Base-by-base conservation (phyloP, 805 yeast genomes). In the Ogataea parapolymorpha region DNA sequence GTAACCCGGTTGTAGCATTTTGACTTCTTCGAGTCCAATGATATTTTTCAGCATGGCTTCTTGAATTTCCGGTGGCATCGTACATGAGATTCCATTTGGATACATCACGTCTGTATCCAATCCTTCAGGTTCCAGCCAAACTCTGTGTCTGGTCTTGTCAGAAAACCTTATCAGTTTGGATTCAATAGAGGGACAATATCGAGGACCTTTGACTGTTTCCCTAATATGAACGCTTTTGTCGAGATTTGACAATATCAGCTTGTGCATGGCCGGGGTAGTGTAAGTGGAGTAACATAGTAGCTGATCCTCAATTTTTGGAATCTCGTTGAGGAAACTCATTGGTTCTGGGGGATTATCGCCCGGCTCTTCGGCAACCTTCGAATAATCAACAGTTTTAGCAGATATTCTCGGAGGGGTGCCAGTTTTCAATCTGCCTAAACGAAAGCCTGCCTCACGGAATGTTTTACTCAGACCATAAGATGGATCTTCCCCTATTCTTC, bases 61-160 rank as follows among this genome's bases (percentile, higher is more conserved):
- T 63, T 93, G 99, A 23, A 90, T 82, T 17, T 91, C 97, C 26
- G 79, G 93, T 0, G 99, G 99, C 95, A 93, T 85, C 0, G 99
- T 89, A 54, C 90, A 84, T 2, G 96, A 86, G 13, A 93, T 87
- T 12, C 99, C 99, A 56, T 91, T 93, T 0, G 99, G 99, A 58
- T 93, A 93, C 10, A 93, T 83, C n/a, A 86, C 67, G 56, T 87
- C 82, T 0, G 91, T 77, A 53, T 86, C 83, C 13, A 90, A 66
- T 0, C 99, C 99, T 61, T 93, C 99, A 0, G 97, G 98, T 62
- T 93, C 99, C 6, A 93, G 67, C 99, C 99, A 93, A 4, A 93
- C 79, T 42, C 82, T 74, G 59, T 93, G 99, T 0, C 79, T 67
- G 3, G 72, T 66, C 56, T 85, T 90, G 33, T 85, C 85, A 2